Percentiles rank a stretch among this genome's conserved stretches.
These are phyloP conservation scores for Harringtonia lauricola DNA, from an alignment of 2,329 filamentous ascomycete genomes.

Conservation along the genomic window DNA sequence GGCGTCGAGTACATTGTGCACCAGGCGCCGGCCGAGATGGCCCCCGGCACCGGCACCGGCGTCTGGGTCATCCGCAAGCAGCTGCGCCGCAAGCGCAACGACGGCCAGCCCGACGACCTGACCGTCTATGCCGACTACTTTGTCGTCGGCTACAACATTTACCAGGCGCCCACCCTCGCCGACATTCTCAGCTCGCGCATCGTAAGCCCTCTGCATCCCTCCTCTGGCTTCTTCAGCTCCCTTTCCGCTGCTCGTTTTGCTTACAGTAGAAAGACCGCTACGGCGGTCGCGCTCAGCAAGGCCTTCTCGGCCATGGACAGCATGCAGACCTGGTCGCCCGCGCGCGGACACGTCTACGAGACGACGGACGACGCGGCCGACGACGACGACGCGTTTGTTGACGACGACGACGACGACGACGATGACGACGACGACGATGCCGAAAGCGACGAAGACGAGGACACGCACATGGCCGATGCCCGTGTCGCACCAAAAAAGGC, in stretches of 20 bases:
- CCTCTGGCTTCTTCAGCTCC: conserved; percentile 9
- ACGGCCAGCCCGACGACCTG: conserved; percentile 36
- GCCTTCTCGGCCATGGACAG: conserved; percentile 38
- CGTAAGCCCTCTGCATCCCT: conserved; percentile 24
- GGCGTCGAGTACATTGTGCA: conserved; percentile 57
- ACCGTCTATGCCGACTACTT: conserved; percentile 51
- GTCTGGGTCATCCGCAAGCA: conserved; percentile 64
- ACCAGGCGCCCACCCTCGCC: conserved; percentile 51
- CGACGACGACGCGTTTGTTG: background rate
- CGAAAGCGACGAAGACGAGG: conserved; percentile 2
- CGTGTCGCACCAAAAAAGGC: background rate
- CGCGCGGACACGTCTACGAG: conserved; percentile 40
- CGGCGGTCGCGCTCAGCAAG: conserved; percentile 43
- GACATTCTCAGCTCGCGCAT: conserved; percentile 49
- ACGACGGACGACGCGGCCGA: conserved; percentile 17
- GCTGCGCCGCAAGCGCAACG: conserved; percentile 44
- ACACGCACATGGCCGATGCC: background rate
- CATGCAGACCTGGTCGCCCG: conserved; percentile 42
- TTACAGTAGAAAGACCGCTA: conserved; percentile 34
- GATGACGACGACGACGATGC: conserved; percentile 2
- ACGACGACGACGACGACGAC: conserved; percentile 3
- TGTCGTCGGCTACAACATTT: conserved; percentile 54
- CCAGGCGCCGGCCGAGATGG: conserved; percentile 52
- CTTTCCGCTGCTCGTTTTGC: background rate
- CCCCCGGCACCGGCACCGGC: conserved; percentile 47